Base-by-base conservation (phyloP, 2,329 filamentous ascomycete genomes). In the Rhynchosporium secalis region DNA sequence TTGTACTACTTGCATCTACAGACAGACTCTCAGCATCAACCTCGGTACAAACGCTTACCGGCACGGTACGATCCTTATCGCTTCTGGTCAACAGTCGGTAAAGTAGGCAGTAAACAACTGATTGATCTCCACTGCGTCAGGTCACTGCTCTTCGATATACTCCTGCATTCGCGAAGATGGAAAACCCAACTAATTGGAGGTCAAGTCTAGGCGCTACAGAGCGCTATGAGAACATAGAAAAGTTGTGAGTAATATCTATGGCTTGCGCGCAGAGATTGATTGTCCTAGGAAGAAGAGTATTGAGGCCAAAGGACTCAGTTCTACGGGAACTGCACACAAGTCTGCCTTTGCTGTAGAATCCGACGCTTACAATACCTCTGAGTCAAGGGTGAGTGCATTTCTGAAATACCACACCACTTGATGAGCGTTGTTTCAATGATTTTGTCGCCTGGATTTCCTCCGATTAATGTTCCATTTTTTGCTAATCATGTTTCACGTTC, bases 331-430 rank as follows among this genome's bases (percentile, higher is more conserved):
- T 60, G 75, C 78, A 40, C 78, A 83, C 65, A 73, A 70, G 52
- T 64, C 63, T 45, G 91, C 90, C 26, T 88, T 88, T 70, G 75
- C 81, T 52, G 77, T 86, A 46, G 92, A 96, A 75, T 83, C 83
- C 51, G 79, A 82, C 10, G 85, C 86, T 12, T 90, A 86, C 68
- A 80, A 83, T 48, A 76, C 77, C 47, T 84, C 86, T 10, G 69
- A 76, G 29, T 86, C 85, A 41, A 76, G 80, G 71, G 89, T 90
- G 80, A 72, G 79, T 71, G 55, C 13, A 55, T 45, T 55, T 4
- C 33, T 6, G 38, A 38, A 28, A 26, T 26, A 10, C 52, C 20
- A 20, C 20, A 40, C 45, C 62, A 65, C 58, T 54, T 66, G 60
- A 55, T 13, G 20, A 3, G 15, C 8, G 43, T 28, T 7, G 4